phyloP scores from a whole-genome alignment of 805 yeast genomes.

The Wickerhamomyces chambardii region DNA sequence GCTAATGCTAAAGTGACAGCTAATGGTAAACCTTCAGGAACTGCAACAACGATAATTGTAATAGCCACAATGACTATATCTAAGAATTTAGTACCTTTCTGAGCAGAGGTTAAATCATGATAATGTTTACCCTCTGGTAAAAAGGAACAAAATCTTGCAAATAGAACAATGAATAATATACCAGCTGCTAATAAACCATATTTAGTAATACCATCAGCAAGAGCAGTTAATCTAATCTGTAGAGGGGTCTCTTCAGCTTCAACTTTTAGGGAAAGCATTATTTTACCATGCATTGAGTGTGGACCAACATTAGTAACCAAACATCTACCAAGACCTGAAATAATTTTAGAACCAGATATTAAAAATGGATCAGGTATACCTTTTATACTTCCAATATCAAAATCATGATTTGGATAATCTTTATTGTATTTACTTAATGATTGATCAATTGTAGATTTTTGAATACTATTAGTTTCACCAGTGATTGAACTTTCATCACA shows the following conservation, averaged over 20 bases:
- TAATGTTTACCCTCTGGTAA: slow-evolving; percentile 44
- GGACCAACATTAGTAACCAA: slow-evolving; percentile 87
- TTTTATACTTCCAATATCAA: slow-evolving; percentile 27
- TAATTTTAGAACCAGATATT: slow-evolving; percentile 83
- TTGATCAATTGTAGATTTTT: slow-evolving; percentile 47
- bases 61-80: slow-evolving; percentile 85
- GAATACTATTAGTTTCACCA: slow-evolving; percentile 85
- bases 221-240: slow-evolving; percentile 67
- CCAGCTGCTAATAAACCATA: slow-evolving; percentile 84
- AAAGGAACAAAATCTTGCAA: slow-evolving; percentile 63
- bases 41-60: slow-evolving; percentile 93
- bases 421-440: slow-evolving; percentile 23
- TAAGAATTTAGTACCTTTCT: slow-evolving; percentile 78
- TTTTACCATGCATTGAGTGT: slow-evolving; percentile 85
- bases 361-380: slow-evolving; percentile 67
- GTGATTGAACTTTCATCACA: slow-evolving; percentile 91
- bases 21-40: slow-evolving; percentile 97
- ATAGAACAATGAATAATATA: slow-evolving; percentile 69
- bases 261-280: slow-evolving; percentile 69
- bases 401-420: slow-evolving; percentile 13
- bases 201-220: slow-evolving; percentile 93
- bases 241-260: slow-evolving; percentile 86
- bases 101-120: slow-evolving; percentile 42
- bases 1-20: slow-evolving; percentile 97
- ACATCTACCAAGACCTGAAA: slow-evolving; percentile 82